Evolutionary conservation across 2,329 filamentous ascomycete species (phyloP).

Genomic region (Botrytis fabae): DNA sequence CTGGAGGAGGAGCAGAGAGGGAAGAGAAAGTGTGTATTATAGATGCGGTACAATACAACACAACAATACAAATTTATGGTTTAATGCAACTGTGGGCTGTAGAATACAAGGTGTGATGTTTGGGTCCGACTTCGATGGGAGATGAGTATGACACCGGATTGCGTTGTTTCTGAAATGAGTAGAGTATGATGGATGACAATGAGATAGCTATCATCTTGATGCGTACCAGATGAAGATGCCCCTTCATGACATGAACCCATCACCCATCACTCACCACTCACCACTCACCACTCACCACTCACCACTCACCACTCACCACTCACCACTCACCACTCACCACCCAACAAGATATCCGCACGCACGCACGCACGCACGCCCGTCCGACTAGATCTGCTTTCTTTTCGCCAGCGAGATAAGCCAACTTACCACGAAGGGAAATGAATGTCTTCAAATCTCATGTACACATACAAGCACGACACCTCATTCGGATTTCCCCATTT

Average conservation of each 20-base stretch:
- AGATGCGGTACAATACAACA: constrained; percentile 14
- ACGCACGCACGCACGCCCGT: neutral
- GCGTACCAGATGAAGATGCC: neutral
- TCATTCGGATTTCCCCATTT: neutral
- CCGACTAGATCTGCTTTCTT: neutral
- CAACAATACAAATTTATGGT: constrained; percentile 20
- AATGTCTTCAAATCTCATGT: neutral
- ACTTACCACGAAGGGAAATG: neutral
- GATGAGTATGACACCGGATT: neutral
- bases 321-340: neutral
- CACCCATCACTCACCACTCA: neutral
- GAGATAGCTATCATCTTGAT: neutral
- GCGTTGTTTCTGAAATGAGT: neutral
- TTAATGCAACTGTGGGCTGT: neutral
- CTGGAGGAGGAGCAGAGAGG: neutral
- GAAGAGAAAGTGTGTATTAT: constrained; percentile 21
- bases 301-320: neutral
- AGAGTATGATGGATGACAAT: neutral
- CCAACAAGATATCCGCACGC: neutral
- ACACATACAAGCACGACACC: neutral
- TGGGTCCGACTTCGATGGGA: neutral
- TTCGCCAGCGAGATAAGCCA: neutral
- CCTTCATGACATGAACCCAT: neutral
- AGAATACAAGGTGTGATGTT: constrained; percentile 1
- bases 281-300: neutral